A percentile compares a stretch with the other conserved stretches of the same genome.
These are phyloP conservation scores for Lachnellula occidentalis DNA, from an alignment of 2,329 filamentous ascomycete genomes.

Conservation along the genomic window DNA sequence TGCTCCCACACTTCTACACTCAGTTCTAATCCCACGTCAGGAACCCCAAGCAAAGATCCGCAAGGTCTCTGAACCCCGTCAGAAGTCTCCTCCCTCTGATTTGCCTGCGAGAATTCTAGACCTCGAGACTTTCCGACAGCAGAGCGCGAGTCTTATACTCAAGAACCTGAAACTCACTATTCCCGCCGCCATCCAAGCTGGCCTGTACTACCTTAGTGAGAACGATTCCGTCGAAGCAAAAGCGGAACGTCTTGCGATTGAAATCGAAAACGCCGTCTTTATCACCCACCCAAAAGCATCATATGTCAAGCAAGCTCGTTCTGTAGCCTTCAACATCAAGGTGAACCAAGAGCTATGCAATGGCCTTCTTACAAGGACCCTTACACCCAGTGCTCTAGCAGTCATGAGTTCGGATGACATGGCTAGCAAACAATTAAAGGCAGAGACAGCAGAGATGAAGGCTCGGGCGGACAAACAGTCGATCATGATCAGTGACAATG, in stretches of 20 bases:
- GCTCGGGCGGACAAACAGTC: conserved; percentile 77
- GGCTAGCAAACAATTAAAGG: conserved; percentile 83
- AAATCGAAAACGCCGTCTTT: conserved; percentile 70
- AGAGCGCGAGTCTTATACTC: conserved; percentile 63
- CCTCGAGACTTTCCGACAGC: conserved; percentile 59
- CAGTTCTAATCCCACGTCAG: conserved; percentile 27
- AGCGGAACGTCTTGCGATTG: conserved; percentile 65
- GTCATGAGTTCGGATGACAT: conserved; percentile 87
- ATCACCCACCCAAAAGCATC: conserved; percentile 50
- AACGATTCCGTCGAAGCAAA: conserved; percentile 58
- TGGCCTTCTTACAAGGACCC: conserved; percentile 64
- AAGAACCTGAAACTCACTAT: conserved; percentile 65
- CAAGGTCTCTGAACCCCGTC: conserved; percentile 46
- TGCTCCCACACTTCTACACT: not conserved
- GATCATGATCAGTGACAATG: conserved; percentile 66
- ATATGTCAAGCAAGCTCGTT: conserved; percentile 61
- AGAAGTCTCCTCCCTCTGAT: conserved; percentile 32
- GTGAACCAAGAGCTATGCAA: conserved; percentile 74
- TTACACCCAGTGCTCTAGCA: conserved; percentile 73
- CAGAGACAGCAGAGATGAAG: conserved; percentile 69
- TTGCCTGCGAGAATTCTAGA: conserved; percentile 46
- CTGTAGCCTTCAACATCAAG: conserved; percentile 82
- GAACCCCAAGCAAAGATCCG: conserved; percentile 44
- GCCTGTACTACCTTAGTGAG: conserved; percentile 56
- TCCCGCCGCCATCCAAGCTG: conserved; percentile 59